Conservation (phyloP, 495 filamentous ascomycete species). For the Xylaria palmicola region DNA sequence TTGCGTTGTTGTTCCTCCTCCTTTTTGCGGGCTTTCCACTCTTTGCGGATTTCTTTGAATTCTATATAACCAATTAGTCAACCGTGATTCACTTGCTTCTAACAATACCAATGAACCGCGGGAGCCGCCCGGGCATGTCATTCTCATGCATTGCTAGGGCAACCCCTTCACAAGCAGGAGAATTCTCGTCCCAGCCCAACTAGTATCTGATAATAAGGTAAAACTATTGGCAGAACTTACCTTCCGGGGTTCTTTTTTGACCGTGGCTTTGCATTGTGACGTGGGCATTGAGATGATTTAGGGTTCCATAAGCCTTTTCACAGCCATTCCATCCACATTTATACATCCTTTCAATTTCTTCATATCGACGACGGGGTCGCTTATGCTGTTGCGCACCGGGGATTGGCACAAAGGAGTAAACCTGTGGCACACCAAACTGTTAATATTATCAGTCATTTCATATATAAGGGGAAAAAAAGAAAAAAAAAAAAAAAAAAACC, state of each 20-base stretch:
- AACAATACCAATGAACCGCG: no score
- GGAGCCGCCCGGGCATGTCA: no score
- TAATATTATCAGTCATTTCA: constrained; percentile 35
- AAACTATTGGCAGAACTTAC: constrained; percentile 52
- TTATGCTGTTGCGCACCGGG: constrained; percentile 97
- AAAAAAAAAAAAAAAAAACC: constrained; percentile 26
- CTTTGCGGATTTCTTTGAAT: constrained; percentile 98
- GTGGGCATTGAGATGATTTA: constrained; percentile 96
- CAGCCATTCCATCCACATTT: constrained; percentile 98
- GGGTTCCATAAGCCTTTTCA: constrained; percentile 94
- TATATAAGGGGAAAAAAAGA: constrained; percentile 13
- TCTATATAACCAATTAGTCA: constrained; percentile 52
- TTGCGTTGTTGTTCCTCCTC: constrained; percentile 91
- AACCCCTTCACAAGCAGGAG: no score
- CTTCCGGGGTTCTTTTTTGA: constrained; percentile 90
- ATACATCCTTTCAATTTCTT: constrained; percentile 99
- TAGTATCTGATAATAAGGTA: neutral
- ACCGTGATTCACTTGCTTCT: neutral
- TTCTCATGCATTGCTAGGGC: neutral
- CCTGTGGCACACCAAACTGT: constrained; percentile 55
- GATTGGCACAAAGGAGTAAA: constrained; percentile 98
- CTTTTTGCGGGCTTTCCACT: constrained; percentile 99
- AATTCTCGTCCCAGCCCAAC: neutral
- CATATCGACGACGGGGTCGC: constrained; percentile 87
- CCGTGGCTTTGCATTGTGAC: constrained; percentile 98